A percentile compares a stretch with the other conserved stretches of the same genome.
Conservation (phyloP, 192 early-diverging fungal species). For the Globomyces pollinis-pini region DNA sequence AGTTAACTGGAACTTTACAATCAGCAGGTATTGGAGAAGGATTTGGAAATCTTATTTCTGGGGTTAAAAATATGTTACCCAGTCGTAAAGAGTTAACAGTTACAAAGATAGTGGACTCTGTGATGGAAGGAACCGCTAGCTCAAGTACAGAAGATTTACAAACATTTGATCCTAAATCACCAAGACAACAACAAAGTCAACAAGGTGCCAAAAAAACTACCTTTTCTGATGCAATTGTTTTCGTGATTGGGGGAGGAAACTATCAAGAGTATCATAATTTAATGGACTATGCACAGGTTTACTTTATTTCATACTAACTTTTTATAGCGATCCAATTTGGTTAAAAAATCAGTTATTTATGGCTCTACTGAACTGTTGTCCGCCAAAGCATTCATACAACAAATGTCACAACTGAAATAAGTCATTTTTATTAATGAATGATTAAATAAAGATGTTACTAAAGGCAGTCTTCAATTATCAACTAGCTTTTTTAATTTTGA, state of each 20-base stretch:
- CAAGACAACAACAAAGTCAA: background rate
- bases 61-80: conserved; percentile 92
- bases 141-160: conserved; percentile 67
- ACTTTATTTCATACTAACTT: background rate
- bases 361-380: conserved; percentile 87
- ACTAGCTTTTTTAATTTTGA: background rate
- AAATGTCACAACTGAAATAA: background rate
- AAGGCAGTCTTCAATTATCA: background rate
- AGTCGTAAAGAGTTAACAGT: conserved; percentile 81
- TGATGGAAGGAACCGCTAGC: conserved; percentile 62
- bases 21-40: conserved; percentile 34
- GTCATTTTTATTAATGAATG: background rate
- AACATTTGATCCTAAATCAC: conserved; percentile 80
- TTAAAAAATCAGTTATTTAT: conserved; percentile 77
- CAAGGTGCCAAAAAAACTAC: conserved; percentile 15
- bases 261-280: conserved; percentile 97
- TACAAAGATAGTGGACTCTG: conserved; percentile 74
- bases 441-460: background rate
- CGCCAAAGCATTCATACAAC: conserved; percentile 62
- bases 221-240: conserved; percentile 91
- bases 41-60: conserved; percentile 56
- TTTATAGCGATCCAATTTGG: conserved; percentile 10
- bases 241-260: conserved; percentile 96
- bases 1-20: conserved; percentile 39
- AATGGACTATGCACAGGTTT: conserved; percentile 79